Evolutionary conservation across 768 basidiomycete species (phyloP), one percentile per base, ranked within the genome.

Genomic region (Pleurotus djamor): DNA sequence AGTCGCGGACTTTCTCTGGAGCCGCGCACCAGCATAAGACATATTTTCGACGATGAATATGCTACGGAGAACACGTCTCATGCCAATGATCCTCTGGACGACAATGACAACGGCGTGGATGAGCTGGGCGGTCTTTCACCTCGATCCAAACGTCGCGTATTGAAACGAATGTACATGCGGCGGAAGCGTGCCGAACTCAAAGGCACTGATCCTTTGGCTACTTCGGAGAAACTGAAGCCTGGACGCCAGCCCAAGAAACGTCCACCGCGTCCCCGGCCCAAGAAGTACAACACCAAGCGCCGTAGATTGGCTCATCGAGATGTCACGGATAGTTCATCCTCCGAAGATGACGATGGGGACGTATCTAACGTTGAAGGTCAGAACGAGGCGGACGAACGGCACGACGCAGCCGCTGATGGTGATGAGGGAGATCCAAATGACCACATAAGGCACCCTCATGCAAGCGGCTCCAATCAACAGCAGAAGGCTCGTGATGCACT

Each of bases 81-180:
- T 41, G n/a, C 38, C 38, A 41, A 9, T 41, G 21, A 28, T 4
- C 38, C 4, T 10, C 33, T 52, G 41, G 59, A 60, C 45, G 52
- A 66, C 67, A n/a, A 41, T 4, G 32, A 47, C 44, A 33, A 48
- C 54, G 51, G 36, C 16, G 50, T 21, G 14, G 58, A 28, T 49
- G 54, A 58, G 2, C 16, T 68, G 14, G 61, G 62, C n/a, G 55
- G 57, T 34, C 72, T 81, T 17, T 82, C 78, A 16, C 84, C 85
- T 1, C 65, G 63, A 1, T 76, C 81, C 7, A 84, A 84, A 5
- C 80, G 85, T 36, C 83, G 81, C n/a, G 62, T 83, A 21, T 72
- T 73, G 59, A 90, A 90, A 59, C 78, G 88, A 41, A 72, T 91
- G 5, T 82, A 88, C 63, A 91, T 91, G 90, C 84, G 89, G 4